Evolutionary conservation across 2,329 filamentous ascomycete species (phyloP).

Genomic region (Triangularia setosa): DNA sequence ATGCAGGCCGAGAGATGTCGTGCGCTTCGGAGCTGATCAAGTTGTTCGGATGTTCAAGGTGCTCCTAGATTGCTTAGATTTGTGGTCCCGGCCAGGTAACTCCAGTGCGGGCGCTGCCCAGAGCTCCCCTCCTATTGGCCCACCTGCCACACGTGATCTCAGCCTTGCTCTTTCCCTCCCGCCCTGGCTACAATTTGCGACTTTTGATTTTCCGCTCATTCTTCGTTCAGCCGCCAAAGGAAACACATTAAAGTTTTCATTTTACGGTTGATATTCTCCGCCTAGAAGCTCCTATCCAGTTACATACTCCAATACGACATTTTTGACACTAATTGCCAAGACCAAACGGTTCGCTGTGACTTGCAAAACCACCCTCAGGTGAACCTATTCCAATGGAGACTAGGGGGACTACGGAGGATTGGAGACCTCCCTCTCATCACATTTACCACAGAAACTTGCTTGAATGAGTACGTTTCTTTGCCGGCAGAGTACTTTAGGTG

Average conservation of each 20-base stretch:
- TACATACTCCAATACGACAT: background rate
- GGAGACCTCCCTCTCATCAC: background rate
- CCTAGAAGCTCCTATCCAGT: background rate
- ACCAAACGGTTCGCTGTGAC: background rate
- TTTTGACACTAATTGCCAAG: background rate
- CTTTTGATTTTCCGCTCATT: background rate
- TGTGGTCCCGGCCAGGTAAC: slow-evolving; percentile 19
- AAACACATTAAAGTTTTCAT: background rate
- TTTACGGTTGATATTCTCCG: background rate
- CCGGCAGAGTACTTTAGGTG: background rate
- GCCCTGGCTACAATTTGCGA: background rate
- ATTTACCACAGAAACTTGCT: background rate
- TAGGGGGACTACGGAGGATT: background rate
- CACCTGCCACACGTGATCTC: slow-evolving; percentile 14
- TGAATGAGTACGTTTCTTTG: background rate
- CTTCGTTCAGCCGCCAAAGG: background rate
- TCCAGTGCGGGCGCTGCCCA: background rate
- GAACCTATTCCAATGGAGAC: background rate
- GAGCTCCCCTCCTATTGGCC: slow-evolving; percentile 13
- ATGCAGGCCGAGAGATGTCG: slow-evolving; percentile 19
- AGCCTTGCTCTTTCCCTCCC: slow-evolving; percentile 12
- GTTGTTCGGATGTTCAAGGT: slow-evolving; percentile 22
- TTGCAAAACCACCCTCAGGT: background rate
- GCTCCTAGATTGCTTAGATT: slow-evolving; percentile 15
- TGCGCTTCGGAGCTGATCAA: slow-evolving; percentile 19